Conservation (phyloP, 2,329 filamentous ascomycete species). For the Hawksworthiomyces lignivorus region DNA sequence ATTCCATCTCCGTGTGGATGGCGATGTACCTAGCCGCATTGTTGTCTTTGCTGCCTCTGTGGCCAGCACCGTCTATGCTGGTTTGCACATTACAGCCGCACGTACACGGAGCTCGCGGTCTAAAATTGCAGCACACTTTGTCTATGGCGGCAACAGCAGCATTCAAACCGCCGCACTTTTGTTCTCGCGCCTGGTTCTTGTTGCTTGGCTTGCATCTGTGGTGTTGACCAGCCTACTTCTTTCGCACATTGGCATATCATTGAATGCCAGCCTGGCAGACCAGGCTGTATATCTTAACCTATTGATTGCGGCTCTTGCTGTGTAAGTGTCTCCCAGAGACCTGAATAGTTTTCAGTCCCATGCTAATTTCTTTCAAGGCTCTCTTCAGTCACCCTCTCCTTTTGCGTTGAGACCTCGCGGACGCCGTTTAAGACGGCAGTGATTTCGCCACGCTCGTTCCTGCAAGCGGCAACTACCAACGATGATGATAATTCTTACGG, state of each 20-base stretch:
- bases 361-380: no score
- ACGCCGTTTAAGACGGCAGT: conserved; percentile 7
- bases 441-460: conserved; percentile 1
- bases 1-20: conserved; percentile 15
- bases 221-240: conserved; percentile 23
- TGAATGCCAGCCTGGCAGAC: conserved; percentile 15
- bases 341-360: no score
- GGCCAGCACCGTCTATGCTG: conserved; percentile 21
- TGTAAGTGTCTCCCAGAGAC: no score
- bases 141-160: conserved; percentile 20
- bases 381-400: neutral
- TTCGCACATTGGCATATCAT: conserved; percentile 12
- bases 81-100: conserved; percentile 22
- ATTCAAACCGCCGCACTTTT: conserved; percentile 24
- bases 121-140: no score
- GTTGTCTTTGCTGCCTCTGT: conserved; percentile 22
- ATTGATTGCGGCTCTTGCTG: conserved; percentile 22
- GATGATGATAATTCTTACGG: no score
- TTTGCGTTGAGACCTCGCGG: conserved; percentile 2
- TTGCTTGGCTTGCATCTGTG: conserved; percentile 23
- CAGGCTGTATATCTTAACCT: conserved; percentile 24
- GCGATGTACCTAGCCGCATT: conserved; percentile 22
- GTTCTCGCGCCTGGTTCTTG: conserved; percentile 21
- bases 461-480: no score
- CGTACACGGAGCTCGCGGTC: no score